Base-by-base conservation (phyloP, 331 rosid genomes). In the Saraca asoca region DNA sequence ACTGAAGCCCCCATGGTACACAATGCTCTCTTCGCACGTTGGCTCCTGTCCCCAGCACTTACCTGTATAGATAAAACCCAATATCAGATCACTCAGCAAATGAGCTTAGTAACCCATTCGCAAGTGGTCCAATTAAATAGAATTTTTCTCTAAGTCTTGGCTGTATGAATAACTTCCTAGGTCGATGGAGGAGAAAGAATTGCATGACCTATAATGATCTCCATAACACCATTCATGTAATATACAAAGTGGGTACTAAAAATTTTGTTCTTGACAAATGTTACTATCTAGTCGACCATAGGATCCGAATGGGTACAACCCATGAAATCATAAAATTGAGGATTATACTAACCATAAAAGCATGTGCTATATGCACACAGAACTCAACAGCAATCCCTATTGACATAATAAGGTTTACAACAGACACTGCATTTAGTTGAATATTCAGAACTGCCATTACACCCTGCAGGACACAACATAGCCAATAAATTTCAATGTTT, bases 1-100 rank as follows among this genome's bases (percentile, higher is more conserved):
- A 93, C 98, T 62, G 98, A 93, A 71, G 98, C 94, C 51, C 98
- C 98, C 91, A 93, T 83, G 39, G 91, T 93, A 74, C 86, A 57
- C 80, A 93, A 71, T 65, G 98, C 98, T 81, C 82, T 67, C 75
- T 51, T 80, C 76, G 95, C 93, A 35, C 98, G 88, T 72, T 80
- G 85, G 73, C 54, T 78, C 72, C 91, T 86, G 38, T 93, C 80
- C 54, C 98, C 98, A 18, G 74, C 62, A 74, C 86, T 85, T 75
- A 84, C 89, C 96, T 93, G 81, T 51, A 58, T 58, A 65, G 63
- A 63, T 63, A 73, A 62, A 50, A 56, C 73, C 73, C 49, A 61
- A 51, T 42, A 60, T 38, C 53, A 51, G 58, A 73, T 24, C 79
- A 70, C 31, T 50, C 42, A 66, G 54, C 31, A 49, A 60, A 58